Conservation (phyloP, 2,329 filamentous ascomycete species). For the Xylariomycetidae sp. region DNA sequence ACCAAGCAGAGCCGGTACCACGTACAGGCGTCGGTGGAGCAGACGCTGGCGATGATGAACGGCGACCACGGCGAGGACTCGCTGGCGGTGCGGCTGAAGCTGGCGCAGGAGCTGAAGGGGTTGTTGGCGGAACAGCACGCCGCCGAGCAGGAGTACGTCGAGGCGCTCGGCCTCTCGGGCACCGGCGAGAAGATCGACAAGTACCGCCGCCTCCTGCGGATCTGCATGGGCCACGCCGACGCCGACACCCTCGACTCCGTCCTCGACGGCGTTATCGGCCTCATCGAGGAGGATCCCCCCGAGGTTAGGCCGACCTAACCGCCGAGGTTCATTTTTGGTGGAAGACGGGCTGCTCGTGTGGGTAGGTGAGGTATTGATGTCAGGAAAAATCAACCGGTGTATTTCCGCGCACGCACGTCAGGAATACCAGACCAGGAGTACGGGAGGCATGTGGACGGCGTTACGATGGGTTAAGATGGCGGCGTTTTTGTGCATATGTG, state of each 20-base stretch:
- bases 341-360: too few relatives aligned
- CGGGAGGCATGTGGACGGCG: too few relatives aligned
- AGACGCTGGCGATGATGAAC: constrained; percentile 44
- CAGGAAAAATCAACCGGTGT: too few relatives aligned
- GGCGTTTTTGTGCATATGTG: too few relatives aligned
- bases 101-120: constrained; percentile 52
- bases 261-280: constrained; percentile 53
- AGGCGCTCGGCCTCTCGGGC: constrained; percentile 61
- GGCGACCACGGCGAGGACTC: constrained; percentile 41
- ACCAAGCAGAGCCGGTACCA: constrained; percentile 47
- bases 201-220: constrained; percentile 63
- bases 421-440: too few relatives aligned
- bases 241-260: constrained; percentile 62
- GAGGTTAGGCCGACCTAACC: constrained; percentile 29
- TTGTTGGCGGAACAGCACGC: constrained; percentile 54
- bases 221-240: constrained; percentile 62
- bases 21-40: constrained; percentile 46
- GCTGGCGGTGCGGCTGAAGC: constrained; percentile 48
- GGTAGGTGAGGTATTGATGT: too few relatives aligned
- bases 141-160: constrained; percentile 62
- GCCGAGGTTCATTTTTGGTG: too few relatives aligned
- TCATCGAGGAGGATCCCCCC: constrained; percentile 58
- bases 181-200: constrained; percentile 67
- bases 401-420: too few relatives aligned
- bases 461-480: too few relatives aligned